Percentiles rank a stretch among this genome's conserved stretches.
phyloP scores from a whole-genome alignment of 768 basidiomycete genomes.

The Coprinellus micaceus region DNA sequence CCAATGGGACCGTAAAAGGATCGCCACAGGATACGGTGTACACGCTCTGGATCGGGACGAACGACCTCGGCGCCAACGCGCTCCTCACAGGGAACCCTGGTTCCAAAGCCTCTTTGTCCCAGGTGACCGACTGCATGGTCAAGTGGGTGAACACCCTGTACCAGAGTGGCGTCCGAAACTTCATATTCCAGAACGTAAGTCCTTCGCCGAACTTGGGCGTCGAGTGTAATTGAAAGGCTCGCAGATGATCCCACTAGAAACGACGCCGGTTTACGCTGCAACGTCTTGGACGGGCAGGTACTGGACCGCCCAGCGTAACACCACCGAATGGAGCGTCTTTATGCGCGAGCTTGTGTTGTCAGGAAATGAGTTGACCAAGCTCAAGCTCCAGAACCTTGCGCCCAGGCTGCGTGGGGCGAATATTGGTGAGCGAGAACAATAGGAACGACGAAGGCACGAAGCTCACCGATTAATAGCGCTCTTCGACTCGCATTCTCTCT shows the following conservation, averaged over 20 bases:
- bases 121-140: constrained; percentile 55
- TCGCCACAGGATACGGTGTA: constrained; percentile 49
- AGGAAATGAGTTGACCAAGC: constrained; percentile 49
- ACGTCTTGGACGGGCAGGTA: constrained; percentile 47
- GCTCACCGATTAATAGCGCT: constrained; percentile 42
- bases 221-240: background rate
- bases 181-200: constrained; percentile 65
- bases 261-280: constrained; percentile 43
- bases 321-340: constrained; percentile 53
- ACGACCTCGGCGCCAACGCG: constrained; percentile 55
- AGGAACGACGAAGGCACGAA: background rate
- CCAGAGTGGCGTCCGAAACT: constrained; percentile 57
- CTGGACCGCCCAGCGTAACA: constrained; percentile 49
- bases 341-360: constrained; percentile 51
- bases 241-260: constrained; percentile 57
- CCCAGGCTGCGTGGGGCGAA: constrained; percentile 50
- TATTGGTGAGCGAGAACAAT: constrained; percentile 40
- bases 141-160: constrained; percentile 59
- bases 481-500: constrained; percentile 60
- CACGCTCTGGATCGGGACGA: constrained; percentile 67
- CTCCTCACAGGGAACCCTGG: constrained; percentile 45
- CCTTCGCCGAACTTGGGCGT: background rate
- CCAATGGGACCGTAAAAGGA: constrained; percentile 39
- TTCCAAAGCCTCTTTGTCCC: constrained; percentile 50
- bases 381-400: constrained; percentile 48